Conservation (phyloP, 257 asterid species). For the Salvia hispanica region DNA sequence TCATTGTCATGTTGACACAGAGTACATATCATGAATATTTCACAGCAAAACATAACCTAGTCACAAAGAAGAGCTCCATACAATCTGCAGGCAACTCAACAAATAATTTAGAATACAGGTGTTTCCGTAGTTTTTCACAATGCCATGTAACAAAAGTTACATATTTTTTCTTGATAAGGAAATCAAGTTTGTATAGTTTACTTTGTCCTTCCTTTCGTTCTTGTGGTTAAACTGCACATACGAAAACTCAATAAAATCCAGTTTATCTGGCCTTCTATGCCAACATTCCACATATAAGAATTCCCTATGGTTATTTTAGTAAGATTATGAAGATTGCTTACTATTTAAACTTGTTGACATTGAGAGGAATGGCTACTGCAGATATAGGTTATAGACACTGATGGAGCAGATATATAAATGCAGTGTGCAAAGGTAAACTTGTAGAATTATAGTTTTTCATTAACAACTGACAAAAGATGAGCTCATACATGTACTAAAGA, state of each 20-base stretch:
- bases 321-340: not conserved
- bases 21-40: not conserved
- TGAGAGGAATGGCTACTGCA: not conserved
- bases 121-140: slow-evolving; percentile 2
- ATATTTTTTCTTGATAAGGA: not conserved
- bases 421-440: not conserved
- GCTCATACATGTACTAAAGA: not conserved
- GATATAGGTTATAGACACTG: not conserved
- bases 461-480: no score
- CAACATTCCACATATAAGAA: not conserved
- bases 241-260: no score
- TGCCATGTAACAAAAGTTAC: not conserved
- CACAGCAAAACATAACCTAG: slow-evolving; percentile 1
- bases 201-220: no score
- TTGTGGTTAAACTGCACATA: no score
- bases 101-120: slow-evolving; percentile 23
- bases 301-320: not conserved
- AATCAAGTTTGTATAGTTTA: no score
- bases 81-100: slow-evolving; percentile 12
- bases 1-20: slow-evolving; percentile 20
- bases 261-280: no score
- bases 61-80: slow-evolving; percentile 1
- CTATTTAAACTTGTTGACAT: not conserved
- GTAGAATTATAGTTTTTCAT: no score
- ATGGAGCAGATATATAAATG: not conserved